Evolutionary conservation across 176 grass and related monocot genomes (phyloP).

Genomic region (Oryza glumipatula): DNA sequence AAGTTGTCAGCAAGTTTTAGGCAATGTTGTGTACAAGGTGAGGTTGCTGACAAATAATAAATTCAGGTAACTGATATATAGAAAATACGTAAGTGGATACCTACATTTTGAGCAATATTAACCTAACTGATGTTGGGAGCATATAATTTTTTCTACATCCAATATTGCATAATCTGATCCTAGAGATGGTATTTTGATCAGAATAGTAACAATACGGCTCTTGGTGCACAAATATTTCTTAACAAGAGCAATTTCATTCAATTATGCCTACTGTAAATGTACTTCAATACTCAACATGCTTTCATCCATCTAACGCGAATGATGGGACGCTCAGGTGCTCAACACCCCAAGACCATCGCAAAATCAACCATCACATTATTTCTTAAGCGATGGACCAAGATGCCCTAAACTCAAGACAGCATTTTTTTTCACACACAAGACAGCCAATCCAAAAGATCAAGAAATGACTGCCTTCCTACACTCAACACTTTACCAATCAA

Average conservation of each 20-base stretch:
- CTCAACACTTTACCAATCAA: neutral
- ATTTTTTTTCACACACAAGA: neutral
- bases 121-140: neutral
- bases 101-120: neutral
- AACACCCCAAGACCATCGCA: slow-evolving; percentile 5
- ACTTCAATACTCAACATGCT: neutral
- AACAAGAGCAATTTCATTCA: neutral
- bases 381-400: slow-evolving; percentile 24
- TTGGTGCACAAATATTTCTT: slow-evolving; percentile 2
- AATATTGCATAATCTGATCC: neutral
- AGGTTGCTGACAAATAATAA: neutral
- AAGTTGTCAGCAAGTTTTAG: neutral
- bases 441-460: slow-evolving; percentile 13
- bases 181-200: slow-evolving; percentile 14
- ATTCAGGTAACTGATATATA: no score
- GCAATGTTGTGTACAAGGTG: neutral
- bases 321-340: neutral
- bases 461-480: neutral
- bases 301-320: neutral
- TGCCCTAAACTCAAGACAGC: neutral
- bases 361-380: slow-evolving; percentile 2
- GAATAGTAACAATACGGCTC: slow-evolving; percentile 17
- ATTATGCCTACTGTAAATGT: neutral
- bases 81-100: neutral
- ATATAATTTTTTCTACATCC: neutral